Base-by-base conservation (phyloP, 176 grass and related monocot genomes). In the Bromus sterilis region DNA sequence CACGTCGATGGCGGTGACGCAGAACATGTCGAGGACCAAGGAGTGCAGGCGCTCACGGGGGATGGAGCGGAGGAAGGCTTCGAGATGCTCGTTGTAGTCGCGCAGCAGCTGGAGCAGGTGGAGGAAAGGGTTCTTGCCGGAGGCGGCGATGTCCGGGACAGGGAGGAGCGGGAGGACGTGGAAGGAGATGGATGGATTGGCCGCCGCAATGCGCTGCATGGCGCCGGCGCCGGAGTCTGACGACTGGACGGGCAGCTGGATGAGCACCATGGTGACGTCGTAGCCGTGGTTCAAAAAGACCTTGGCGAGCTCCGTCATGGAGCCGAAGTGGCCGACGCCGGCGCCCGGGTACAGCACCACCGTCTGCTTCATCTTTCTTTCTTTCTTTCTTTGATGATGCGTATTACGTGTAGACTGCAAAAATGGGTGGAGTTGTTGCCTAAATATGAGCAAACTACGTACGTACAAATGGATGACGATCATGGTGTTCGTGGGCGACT, bases 131-230 rank as follows among this genome's bases (percentile, higher is more conserved):
- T 80, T n/a, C 44, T 68, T 80, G 44, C 32, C 63, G n/a, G 16
- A 33, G 78, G 31, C 33, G 44, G 63, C n/a, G 32, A 80, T 56
- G 63, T 80, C 78, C 0, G 63, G 78, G 8, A 46, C 3, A 20
- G 77, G 77, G 30, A 66, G 29, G 12, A 43, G 4, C 20, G 77
- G 77, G 13, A 79, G 60, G 42, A 79, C 29, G 4, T 80, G 78
- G 44, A 68, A 80, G 21, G 62, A 55, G 78, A 80, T 48, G 78
- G 63, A 80, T 1, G 78, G 78, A 44, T 80, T 68, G 44, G 78
- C 67, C n/a, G 63, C 44, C 2, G 31, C 62, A 15, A 80, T 66
- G n/a, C 78, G 63, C 9, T 68, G 2, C n/a, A 80, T 24, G 63
- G 11, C 42, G 32, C 20, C 5, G n/a, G 44, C 62, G 14, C 44